A percentile compares a stretch with the other conserved stretches of the same genome.
phyloP scores from a whole-genome alignment of 129 eudicot genomes.

The Artemisia argyi region DNA sequence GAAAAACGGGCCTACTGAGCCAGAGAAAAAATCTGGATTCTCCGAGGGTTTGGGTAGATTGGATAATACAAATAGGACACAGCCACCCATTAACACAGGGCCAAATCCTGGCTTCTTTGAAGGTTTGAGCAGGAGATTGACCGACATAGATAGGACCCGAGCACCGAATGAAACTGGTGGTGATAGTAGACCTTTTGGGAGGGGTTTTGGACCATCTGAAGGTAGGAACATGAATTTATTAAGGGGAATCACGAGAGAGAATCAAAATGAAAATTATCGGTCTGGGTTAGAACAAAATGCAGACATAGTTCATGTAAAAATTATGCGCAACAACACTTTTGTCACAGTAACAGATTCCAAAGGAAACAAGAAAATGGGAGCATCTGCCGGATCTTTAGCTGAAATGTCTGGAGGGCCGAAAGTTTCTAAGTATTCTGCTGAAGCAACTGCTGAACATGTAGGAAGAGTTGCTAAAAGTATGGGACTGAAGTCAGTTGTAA shows the following conservation, averaged over 20 bases:
- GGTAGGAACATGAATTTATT: constrained; percentile 31
- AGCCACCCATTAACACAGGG: constrained; percentile 1
- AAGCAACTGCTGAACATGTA: constrained; percentile 85
- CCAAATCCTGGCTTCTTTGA: constrained; percentile 19
- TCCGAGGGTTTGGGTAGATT: constrained; percentile 9
- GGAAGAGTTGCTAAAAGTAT: constrained; percentile 59
- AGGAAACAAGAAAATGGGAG: constrained; percentile 71
- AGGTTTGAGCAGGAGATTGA: constrained; percentile 16
- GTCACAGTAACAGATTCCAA: constrained; percentile 71
- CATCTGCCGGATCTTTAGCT: constrained; percentile 53
- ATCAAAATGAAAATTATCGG: constrained; percentile 12
- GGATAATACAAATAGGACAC: background rate
- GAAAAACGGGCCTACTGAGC: constrained; percentile 21
- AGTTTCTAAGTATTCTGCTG: constrained; percentile 62
- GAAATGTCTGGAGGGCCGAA: constrained; percentile 63
- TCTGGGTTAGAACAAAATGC: constrained; percentile 50
- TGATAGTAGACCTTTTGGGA: constrained; percentile 19
- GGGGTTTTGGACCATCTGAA: constrained; percentile 13
- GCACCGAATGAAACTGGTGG: constrained; percentile 22
- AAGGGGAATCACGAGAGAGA: constrained; percentile 30
- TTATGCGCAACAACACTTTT: constrained; percentile 70
- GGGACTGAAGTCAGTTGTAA: constrained; percentile 67
- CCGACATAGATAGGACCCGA: background rate
- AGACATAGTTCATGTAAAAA: constrained; percentile 71
- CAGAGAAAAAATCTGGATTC: constrained; percentile 7